A percentile compares a stretch with the other conserved stretches of the same genome.
Conservation (phyloP, 2,329 filamentous ascomycete species). For the Aspergillus caelatus region DNA sequence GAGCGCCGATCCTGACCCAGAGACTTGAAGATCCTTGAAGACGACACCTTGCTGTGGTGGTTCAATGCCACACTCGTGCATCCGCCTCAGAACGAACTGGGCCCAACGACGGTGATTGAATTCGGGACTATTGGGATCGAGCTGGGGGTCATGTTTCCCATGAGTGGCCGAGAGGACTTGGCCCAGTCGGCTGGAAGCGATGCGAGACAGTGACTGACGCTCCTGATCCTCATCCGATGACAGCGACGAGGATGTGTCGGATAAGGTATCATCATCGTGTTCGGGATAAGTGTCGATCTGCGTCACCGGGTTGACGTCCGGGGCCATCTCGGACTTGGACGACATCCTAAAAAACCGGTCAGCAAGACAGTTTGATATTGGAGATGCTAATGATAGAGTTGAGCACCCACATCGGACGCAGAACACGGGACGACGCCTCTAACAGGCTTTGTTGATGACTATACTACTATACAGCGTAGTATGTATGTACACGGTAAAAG, state of each 20-base stretch:
- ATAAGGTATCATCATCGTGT: background rate
- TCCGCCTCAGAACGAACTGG: constrained; percentile 23
- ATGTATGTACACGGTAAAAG: background rate
- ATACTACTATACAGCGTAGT: background rate
- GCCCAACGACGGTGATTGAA: constrained; percentile 33
- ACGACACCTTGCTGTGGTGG: constrained; percentile 26
- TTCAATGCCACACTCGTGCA: constrained; percentile 25
- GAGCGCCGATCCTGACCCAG: constrained; percentile 27
- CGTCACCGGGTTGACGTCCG: background rate
- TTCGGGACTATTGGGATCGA: constrained; percentile 25
- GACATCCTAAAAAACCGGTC: background rate
- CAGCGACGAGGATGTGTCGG: background rate
- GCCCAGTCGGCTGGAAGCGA: constrained; percentile 28
- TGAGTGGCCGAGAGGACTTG: constrained; percentile 22
- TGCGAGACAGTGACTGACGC: constrained; percentile 11
- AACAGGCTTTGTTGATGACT: background rate
- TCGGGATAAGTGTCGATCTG: background rate
- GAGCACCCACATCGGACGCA: background rate
- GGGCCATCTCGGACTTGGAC: background rate
- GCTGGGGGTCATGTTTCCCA: constrained; percentile 20
- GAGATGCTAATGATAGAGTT: background rate
- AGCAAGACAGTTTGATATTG: background rate
- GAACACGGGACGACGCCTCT: background rate
- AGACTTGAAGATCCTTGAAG: constrained; percentile 28
- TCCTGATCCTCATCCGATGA: background rate